Conservation (phyloP, 2,329 filamentous ascomycete species). For the Penicillium sp. region DNA sequence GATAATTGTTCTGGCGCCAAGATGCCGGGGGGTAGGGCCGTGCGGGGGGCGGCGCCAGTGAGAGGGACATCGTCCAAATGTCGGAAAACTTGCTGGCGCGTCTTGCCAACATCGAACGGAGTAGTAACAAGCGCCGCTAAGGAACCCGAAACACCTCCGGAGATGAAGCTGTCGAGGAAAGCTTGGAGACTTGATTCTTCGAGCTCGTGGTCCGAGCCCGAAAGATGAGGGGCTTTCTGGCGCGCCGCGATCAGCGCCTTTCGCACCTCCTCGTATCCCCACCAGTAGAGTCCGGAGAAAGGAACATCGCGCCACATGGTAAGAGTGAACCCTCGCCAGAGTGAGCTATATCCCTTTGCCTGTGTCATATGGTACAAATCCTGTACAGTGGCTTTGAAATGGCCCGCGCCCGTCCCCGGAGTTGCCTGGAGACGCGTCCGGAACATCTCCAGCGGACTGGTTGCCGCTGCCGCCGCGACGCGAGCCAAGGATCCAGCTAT, state of each 20-base stretch:
- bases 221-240: constrained; percentile 41
- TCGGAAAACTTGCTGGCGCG: constrained; percentile 79
- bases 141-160: constrained; percentile 79
- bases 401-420: constrained; percentile 56
- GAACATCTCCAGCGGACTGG: constrained; percentile 92
- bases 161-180: constrained; percentile 84
- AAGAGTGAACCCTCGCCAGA: constrained; percentile 87
- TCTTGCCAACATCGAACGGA: constrained; percentile 97
- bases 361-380: constrained; percentile 78
- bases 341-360: constrained; percentile 70
- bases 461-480: constrained; percentile 74
- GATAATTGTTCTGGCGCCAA: constrained; percentile 67
- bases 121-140: constrained; percentile 86
- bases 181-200: constrained; percentile 53
- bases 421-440: constrained; percentile 87
- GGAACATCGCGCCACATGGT: constrained; percentile 97
- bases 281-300: constrained; percentile 97
- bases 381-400: constrained; percentile 75
- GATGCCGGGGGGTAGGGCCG: constrained; percentile 1
- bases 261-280: constrained; percentile 87
- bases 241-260: constrained; percentile 69
- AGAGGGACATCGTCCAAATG: constrained; percentile 50
- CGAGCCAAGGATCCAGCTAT: constrained; percentile 77
- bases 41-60: constrained; percentile 14
- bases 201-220: constrained; percentile 61